Percentiles rank a stretch among this genome's conserved stretches.
Conservation (phyloP, 2,329 filamentous ascomycete species). For the Drechslera avenae region DNA sequence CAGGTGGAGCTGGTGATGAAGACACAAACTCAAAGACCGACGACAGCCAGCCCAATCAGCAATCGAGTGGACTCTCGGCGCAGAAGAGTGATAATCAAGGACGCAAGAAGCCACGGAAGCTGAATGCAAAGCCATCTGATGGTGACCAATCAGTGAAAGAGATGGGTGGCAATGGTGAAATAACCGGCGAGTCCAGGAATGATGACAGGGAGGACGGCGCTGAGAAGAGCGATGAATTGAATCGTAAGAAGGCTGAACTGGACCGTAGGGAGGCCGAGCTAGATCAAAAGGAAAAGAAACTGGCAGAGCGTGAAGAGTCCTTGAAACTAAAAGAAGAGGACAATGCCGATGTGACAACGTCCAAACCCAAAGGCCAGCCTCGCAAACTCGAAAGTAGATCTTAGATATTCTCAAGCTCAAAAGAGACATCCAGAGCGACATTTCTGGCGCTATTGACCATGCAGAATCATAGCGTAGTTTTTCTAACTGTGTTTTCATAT, state of each 20-base stretch:
- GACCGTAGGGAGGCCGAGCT: conserved; percentile 8
- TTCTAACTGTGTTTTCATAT: too few species aligned
- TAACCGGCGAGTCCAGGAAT: background rate
- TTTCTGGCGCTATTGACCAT: too few species aligned
- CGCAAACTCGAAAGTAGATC: conserved; percentile 17
- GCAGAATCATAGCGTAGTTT: too few species aligned
- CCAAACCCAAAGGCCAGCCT: conserved; percentile 11
- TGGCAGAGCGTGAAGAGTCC: conserved; percentile 5
- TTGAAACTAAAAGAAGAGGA: background rate
- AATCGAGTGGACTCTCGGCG: background rate
- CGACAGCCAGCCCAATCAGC: background rate
- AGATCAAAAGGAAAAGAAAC: conserved; percentile 6
- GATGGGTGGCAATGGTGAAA: background rate
- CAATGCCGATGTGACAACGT: background rate
- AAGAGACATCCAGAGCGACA: too few species aligned
- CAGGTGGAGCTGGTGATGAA: conserved; percentile 3
- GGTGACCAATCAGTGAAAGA: background rate
- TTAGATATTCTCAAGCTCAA: background rate
- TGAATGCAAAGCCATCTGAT: conserved; percentile 11
- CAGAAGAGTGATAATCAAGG: conserved; percentile 1
- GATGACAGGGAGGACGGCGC: background rate
- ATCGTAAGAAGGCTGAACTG: conserved; percentile 2
- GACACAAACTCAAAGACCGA: background rate
- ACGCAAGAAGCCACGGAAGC: conserved; percentile 26
- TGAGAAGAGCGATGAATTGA: background rate